These are phyloP conservation scores for Cunninghamia lanceolata DNA, from an alignment of 75 land plant genomes.

Conservation along the genomic window DNA sequence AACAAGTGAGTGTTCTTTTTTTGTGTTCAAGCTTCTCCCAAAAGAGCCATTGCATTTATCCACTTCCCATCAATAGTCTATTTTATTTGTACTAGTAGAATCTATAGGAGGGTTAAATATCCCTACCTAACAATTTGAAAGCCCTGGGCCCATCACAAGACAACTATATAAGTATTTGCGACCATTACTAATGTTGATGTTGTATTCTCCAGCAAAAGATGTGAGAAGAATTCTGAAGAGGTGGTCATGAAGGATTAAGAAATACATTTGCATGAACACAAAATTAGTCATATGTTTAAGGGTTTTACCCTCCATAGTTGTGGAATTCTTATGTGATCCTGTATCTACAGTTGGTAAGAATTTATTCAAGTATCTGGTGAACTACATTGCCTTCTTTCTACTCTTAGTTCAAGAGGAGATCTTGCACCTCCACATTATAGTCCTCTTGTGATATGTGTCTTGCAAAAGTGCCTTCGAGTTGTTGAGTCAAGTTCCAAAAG, in stretches of 20 bases:
- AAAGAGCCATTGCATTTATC: constrained; percentile 37
- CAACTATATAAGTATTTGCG: constrained; percentile 60
- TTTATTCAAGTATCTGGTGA: constrained; percentile 62
- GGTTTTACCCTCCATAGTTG: constrained; percentile 35
- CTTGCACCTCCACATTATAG: too few species aligned
- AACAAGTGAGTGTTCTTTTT: too few species aligned
- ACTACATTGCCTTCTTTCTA: too few species aligned
- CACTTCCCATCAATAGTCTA: constrained; percentile 43
- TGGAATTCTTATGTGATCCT: constrained; percentile 83
- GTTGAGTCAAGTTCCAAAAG: too few species aligned
- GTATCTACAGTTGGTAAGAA: constrained; percentile 68
- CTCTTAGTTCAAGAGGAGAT: too few species aligned
- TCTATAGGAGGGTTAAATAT: too few species aligned
- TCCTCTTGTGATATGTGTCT: too few species aligned
- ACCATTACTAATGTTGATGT: constrained; percentile 47
- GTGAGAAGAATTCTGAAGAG: constrained; percentile 28
- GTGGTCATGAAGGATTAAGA: too few species aligned
- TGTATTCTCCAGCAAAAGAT: constrained; percentile 36
- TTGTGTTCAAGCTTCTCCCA: constrained; percentile 70
- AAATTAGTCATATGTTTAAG: too few species aligned
- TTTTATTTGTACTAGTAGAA: constrained; percentile 59
- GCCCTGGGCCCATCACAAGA: constrained; percentile 16
- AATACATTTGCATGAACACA: too few species aligned
- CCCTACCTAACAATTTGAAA: constrained; percentile 8
- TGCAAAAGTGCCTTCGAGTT: too few species aligned